These are phyloP conservation scores for Fonsecaea multimorphosa DNA, from an alignment of 2,329 filamentous ascomycete species.

Conservation along the genomic window DNA sequence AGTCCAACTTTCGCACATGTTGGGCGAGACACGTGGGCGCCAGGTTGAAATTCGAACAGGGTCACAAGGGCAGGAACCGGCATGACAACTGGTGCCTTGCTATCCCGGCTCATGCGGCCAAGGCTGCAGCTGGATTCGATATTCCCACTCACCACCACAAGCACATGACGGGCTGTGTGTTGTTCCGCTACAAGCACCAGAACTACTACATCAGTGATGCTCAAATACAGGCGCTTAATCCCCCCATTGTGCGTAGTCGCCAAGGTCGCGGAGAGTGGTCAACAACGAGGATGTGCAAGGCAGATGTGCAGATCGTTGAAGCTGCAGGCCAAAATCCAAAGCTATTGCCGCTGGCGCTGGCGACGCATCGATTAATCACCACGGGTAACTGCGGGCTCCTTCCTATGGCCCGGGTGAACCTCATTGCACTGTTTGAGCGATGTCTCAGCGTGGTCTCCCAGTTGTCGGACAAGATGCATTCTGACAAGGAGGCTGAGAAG, in stretches of 20 bases:
- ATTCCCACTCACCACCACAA: conserved; percentile 22
- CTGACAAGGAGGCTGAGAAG: conserved; percentile 22
- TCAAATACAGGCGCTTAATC: conserved; percentile 20
- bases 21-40: conserved; percentile 42
- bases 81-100: conserved; percentile 39
- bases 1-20: conserved; percentile 39
- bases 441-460: conserved; percentile 39
- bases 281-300: not conserved
- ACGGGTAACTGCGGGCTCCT: conserved; percentile 8
- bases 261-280: not conserved
- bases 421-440: conserved; percentile 38
- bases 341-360: not conserved
- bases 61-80: conserved; percentile 38
- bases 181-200: conserved; percentile 40
- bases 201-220: conserved; percentile 35
- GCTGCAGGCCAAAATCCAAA: conserved; percentile 4
- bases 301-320: not conserved
- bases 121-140: conserved; percentile 41
- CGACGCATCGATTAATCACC: conserved; percentile 1
- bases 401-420: conserved; percentile 39
- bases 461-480: conserved; percentile 40
- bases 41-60: conserved; percentile 41
- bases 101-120: conserved; percentile 41
- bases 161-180: conserved; percentile 28
- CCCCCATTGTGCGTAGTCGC: not conserved